Evolutionary conservation across 2,329 filamentous ascomycete genomes (phyloP).

Genomic region (Colletotrichum musicola): DNA sequence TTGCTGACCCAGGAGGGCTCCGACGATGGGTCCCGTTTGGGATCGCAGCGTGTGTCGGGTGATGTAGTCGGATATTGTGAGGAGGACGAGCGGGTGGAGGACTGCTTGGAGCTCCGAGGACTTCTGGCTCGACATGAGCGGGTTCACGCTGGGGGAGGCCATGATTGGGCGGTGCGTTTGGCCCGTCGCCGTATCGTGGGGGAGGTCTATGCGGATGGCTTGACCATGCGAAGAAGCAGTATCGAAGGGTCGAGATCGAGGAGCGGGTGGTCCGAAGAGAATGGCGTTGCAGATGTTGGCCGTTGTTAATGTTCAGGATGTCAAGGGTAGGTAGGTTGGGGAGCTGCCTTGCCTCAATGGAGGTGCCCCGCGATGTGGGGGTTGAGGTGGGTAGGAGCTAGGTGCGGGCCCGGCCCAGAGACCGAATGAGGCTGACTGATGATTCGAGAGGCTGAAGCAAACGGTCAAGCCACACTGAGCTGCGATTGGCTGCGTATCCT

Average conservation of each 20-base stretch:
- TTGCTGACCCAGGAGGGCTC: slow-evolving; percentile 91
- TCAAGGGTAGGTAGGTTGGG: background rate
- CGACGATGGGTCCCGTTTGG: slow-evolving; percentile 81
- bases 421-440: slow-evolving; percentile 17
- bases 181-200: slow-evolving; percentile 27
- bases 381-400: slow-evolving; percentile 20
- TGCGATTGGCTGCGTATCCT: slow-evolving; percentile 2
- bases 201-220: background rate
- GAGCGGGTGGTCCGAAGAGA: too few relatives aligned
- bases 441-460: slow-evolving; percentile 19
- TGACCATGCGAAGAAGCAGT: slow-evolving; percentile 15
- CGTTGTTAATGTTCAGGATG: background rate
- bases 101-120: slow-evolving; percentile 82
- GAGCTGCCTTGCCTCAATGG: slow-evolving; percentile 12
- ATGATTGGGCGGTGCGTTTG: slow-evolving; percentile 52
- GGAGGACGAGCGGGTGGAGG: slow-evolving; percentile 92
- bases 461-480: slow-evolving; percentile 16
- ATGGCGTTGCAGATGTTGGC: background rate
- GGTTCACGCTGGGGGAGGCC: slow-evolving; percentile 61
- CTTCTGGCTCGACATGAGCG: slow-evolving; percentile 75
- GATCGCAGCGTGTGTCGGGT: slow-evolving; percentile 87
- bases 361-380: slow-evolving; percentile 38
- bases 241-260: background rate
- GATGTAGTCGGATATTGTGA: slow-evolving; percentile 97
- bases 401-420: background rate